Evolutionary conservation across 2,329 filamentous ascomycete genomes (phyloP).

Genomic region (Cordyceps tenuipes): DNA sequence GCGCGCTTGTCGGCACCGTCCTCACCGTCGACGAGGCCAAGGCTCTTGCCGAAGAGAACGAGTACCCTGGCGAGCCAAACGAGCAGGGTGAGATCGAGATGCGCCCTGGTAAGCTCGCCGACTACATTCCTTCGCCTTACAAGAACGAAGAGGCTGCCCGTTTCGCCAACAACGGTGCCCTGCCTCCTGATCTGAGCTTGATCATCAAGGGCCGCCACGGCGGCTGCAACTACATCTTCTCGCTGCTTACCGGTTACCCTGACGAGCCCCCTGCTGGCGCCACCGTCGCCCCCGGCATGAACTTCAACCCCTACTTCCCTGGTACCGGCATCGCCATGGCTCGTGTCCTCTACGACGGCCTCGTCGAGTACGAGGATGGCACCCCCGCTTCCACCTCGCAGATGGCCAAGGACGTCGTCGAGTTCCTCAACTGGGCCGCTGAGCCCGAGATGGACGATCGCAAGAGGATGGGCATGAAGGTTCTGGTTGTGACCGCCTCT

Average conservation of each 20-base stretch:
- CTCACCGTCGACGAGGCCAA: conserved; percentile 98
- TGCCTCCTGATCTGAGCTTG: conserved; percentile 93
- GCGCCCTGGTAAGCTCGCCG: conserved; percentile 95
- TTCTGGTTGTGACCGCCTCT: conserved; percentile 68
- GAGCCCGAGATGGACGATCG: conserved; percentile 99
- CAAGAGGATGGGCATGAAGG: conserved; percentile 99
- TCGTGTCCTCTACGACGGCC: conserved; percentile 92
- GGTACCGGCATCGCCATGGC: conserved; percentile 98
- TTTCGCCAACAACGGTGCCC: conserved; percentile 95
- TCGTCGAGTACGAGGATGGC: conserved; percentile 96
- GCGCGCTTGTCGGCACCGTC: conserved; percentile 78
- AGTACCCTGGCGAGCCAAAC: conserved; percentile 97
- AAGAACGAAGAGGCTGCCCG: conserved; percentile 98
- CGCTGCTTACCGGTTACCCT: conserved; percentile 90
- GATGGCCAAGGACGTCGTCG: conserved; percentile 98
- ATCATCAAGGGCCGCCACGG: conserved; percentile 97
- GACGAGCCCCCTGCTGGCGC: conserved; percentile 92
- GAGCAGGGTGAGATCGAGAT: conserved; percentile 97
- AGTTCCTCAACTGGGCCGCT: conserved; percentile 98
- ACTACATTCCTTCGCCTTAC: conserved; percentile 92
- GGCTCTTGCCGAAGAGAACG: conserved; percentile 92
- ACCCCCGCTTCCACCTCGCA: conserved; percentile 92
- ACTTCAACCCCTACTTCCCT: conserved; percentile 99
- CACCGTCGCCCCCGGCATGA: conserved; percentile 76
- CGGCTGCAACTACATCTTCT: conserved; percentile 98